Percentiles rank a stretch among this genome's conserved stretches.
These are phyloP conservation scores for Hypoxylon sp. DNA, from an alignment of 2,329 filamentous ascomycete genomes.

Conservation along the genomic window DNA sequence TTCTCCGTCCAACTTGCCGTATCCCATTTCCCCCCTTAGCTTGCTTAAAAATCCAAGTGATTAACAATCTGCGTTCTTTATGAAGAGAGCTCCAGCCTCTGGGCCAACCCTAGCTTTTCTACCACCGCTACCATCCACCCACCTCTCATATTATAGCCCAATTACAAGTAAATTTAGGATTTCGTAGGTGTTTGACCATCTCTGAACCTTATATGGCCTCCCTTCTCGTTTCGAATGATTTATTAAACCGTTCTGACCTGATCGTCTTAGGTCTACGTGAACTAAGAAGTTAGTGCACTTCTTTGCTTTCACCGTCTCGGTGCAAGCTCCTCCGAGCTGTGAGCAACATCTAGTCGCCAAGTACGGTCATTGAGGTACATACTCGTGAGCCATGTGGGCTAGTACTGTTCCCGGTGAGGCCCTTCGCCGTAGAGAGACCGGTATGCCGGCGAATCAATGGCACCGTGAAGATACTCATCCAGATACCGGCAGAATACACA, in stretches of 20 bases:
- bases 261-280: constrained; percentile 3
- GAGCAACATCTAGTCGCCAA: not conserved
- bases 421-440: constrained; percentile 55
- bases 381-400: constrained; percentile 53
- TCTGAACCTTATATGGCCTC: constrained; percentile 16
- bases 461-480: constrained; percentile 46
- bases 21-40: constrained; percentile 12
- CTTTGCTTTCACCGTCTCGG: constrained; percentile 5
- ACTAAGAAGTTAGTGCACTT: constrained; percentile 4
- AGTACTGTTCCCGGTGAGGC: constrained; percentile 53
- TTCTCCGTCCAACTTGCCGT: constrained; percentile 7
- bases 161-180: constrained; percentile 2
- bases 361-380: not conserved
- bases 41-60: constrained; percentile 33
- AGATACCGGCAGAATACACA: constrained; percentile 32
- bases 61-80: constrained; percentile 31
- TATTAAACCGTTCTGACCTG: not conserved
- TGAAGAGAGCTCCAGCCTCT: not conserved
- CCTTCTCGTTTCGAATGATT: not conserved
- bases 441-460: constrained; percentile 49
- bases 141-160: not conserved
- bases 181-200: not conserved
- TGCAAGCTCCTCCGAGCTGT: constrained; percentile 3
- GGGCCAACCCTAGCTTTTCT: not conserved
- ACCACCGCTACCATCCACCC: not conserved